phyloP scores from a whole-genome alignment of 2,329 filamentous ascomycete species.

The Pyrenophora tritici-repentis region DNA sequence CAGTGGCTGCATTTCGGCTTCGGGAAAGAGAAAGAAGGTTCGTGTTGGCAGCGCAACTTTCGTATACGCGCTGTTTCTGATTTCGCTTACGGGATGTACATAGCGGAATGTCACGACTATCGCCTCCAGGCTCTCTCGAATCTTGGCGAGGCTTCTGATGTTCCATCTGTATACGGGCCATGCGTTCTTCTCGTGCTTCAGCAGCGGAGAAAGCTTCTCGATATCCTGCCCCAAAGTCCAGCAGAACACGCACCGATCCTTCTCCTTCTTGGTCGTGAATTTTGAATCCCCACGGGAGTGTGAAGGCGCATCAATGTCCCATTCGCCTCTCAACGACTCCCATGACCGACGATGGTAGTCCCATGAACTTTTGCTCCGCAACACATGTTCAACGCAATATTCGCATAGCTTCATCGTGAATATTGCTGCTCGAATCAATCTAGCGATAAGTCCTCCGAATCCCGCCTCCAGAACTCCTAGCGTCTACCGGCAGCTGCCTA shows the following conservation, averaged over 20 bases:
- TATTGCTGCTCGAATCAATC: neutral
- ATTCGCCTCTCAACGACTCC: neutral
- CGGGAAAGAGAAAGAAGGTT: slow-evolving; percentile 26
- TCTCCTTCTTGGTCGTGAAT: neutral
- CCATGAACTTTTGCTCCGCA: neutral
- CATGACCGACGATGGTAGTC: slow-evolving; percentile 7
- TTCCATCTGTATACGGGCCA: slow-evolving; percentile 28
- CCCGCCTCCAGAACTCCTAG: no score
- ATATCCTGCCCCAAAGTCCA: slow-evolving; percentile 17
- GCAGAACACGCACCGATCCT: slow-evolving; percentile 22
- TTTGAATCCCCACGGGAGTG: neutral
- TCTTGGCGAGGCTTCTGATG: slow-evolving; percentile 20
- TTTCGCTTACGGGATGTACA: neutral
- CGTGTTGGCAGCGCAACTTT: slow-evolving; percentile 10
- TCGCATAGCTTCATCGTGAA: slow-evolving; percentile 7
- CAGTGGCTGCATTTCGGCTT: slow-evolving; percentile 16
- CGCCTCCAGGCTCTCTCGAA: slow-evolving; percentile 17
- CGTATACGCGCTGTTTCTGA: no score
- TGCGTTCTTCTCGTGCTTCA: slow-evolving; percentile 7
- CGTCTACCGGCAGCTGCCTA: no score
- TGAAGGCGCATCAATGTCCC: neutral
- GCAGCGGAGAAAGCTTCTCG: slow-evolving; percentile 9
- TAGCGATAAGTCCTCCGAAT: neutral
- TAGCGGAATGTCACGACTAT: neutral
- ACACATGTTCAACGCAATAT: slow-evolving; percentile 5